A percentile compares a stretch with the other conserved stretches of the same genome.
Conservation (phyloP, 116 monocot genomes). For the Cymodocea nodosa region DNA sequence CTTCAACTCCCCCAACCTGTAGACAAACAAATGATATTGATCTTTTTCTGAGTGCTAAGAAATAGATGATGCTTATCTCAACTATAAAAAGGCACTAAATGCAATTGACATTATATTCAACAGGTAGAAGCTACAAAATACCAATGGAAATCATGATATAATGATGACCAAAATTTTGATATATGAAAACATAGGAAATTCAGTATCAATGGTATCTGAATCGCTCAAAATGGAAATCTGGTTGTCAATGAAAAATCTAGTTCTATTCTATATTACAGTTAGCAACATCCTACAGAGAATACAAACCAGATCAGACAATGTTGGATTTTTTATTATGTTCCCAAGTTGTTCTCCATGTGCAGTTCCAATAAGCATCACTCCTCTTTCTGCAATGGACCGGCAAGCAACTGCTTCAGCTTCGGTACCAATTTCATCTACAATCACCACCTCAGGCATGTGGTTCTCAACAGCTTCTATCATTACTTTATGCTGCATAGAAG, state of each 20-base stretch:
- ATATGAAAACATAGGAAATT: too few species aligned
- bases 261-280: too few species aligned
- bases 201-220: too few species aligned
- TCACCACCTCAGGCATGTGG: slow-evolving; percentile 96
- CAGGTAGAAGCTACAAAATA: too few species aligned
- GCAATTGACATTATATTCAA: too few species aligned
- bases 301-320: slow-evolving; percentile 77
- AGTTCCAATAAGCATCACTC: slow-evolving; percentile 85
- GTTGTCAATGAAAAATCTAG: too few species aligned
- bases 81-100: too few species aligned
- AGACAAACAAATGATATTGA: background rate
- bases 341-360: slow-evolving; percentile 79
- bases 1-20: slow-evolving; percentile 86
- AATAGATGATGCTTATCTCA: too few species aligned
- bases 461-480: slow-evolving; percentile 99
- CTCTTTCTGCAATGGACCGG: slow-evolving; percentile 92
- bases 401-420: slow-evolving; percentile 73
- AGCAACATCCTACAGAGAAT: background rate
- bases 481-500: slow-evolving; percentile 74
- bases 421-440: slow-evolving; percentile 98
- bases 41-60: too few species aligned
- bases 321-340: slow-evolving; percentile 86
- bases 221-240: too few species aligned
- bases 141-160: too few species aligned
- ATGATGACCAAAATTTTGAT: too few species aligned